Evolutionary conservation across 768 basidiomycete genomes (phyloP).

Genomic region (Podaxis sp.): DNA sequence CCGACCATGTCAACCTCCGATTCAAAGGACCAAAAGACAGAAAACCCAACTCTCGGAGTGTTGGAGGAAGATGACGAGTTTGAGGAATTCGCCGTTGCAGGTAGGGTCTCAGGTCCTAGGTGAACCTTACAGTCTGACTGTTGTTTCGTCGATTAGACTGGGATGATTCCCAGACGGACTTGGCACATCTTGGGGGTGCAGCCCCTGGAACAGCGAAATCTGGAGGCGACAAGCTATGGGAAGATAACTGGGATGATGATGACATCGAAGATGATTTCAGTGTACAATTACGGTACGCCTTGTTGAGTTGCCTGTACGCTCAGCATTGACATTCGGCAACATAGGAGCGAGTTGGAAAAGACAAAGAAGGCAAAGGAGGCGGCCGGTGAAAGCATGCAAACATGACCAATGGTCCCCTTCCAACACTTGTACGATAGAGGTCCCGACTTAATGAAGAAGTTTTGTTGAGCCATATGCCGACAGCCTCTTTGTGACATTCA

Average conservation of each 20-base stretch:
- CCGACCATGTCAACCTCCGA: conserved; percentile 39
- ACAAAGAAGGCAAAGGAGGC: conserved; percentile 6
- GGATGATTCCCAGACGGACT: conserved; percentile 83
- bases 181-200: conserved; percentile 73
- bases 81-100: conserved; percentile 87
- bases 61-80: conserved; percentile 98
- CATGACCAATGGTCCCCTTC: background rate
- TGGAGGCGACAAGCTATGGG: conserved; percentile 92
- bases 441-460: background rate
- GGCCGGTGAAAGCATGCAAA: conserved; percentile 6
- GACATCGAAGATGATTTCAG: conserved; percentile 98
- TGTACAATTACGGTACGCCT: conserved; percentile 82
- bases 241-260: conserved; percentile 99
- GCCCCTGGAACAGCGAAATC: conserved; percentile 76
- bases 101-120: conserved; percentile 37
- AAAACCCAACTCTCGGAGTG: conserved; percentile 67
- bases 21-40: conserved; percentile 49
- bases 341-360: conserved; percentile 53
- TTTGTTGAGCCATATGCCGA: background rate
- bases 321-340: background rate
- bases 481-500: too few relatives aligned
- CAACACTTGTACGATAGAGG: background rate
- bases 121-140: conserved; percentile 1
- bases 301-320: background rate
- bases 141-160: conserved; percentile 54